A percentile compares a stretch with the other conserved stretches of the same genome.
These are phyloP conservation scores for Noccaea caerulescens DNA, from an alignment of 345 rosid species.

Conservation along the genomic window DNA sequence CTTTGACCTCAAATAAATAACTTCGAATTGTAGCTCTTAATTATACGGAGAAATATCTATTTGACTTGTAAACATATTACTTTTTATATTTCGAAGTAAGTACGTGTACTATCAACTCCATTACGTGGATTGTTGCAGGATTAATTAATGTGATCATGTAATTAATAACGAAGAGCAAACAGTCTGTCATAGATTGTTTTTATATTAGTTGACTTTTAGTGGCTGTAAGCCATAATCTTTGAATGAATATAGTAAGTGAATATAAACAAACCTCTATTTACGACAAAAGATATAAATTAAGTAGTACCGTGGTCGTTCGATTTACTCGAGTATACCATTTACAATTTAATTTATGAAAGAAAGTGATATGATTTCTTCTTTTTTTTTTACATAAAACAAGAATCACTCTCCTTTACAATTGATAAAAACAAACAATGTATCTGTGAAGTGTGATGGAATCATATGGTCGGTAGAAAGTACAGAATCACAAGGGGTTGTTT, in stretches of 20 bases:
- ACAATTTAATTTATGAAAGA: not conserved
- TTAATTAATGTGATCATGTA: constrained; percentile 25
- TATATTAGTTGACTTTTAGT: constrained; percentile 40
- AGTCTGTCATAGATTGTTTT: constrained; percentile 32
- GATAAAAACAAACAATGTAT: constrained; percentile 2
- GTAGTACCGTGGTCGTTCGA: constrained; percentile 8
- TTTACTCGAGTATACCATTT: not conserved
- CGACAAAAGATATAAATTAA: not conserved
- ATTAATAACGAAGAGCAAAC: constrained; percentile 32
- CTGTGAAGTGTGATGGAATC: constrained; percentile 32
- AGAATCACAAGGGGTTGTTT: constrained; percentile 35
- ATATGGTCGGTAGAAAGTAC: constrained; percentile 35
- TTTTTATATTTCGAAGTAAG: constrained; percentile 15
- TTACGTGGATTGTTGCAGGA: constrained; percentile 37
- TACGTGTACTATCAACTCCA: constrained; percentile 36
- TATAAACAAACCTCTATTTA: not conserved
- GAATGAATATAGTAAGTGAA: not conserved
- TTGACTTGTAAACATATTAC: constrained; percentile 35
- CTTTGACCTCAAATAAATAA: constrained; percentile 34
- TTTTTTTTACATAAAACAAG: constrained; percentile 1
- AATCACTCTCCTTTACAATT: not conserved
- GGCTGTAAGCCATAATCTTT: constrained; percentile 28
- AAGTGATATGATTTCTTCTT: not conserved
- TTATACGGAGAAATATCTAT: constrained; percentile 6
- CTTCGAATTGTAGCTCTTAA: constrained; percentile 7